Base-by-base conservation (phyloP, 371 early-diverging fungal species). In the Saksenaea oblongispora region DNA sequence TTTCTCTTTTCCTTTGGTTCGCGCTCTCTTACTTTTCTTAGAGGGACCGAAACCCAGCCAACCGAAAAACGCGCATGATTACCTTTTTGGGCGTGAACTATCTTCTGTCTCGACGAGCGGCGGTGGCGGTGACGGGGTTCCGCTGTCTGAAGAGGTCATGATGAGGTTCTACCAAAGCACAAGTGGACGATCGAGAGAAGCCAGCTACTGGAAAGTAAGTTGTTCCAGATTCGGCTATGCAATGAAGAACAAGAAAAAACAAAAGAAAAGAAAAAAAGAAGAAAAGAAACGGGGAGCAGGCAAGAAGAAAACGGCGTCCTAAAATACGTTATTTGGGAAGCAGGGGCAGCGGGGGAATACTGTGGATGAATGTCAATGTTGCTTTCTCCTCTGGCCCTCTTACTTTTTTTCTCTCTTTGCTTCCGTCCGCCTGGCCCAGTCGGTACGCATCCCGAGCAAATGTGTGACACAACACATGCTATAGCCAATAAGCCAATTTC, bases 401-500 rank as follows among this genome's bases (percentile, higher is more conserved):
- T 39, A 18, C 10, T 47, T 22, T 22, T 47, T 22, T 47, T 22
- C 22, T 47, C 22, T 47, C 8, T 22, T 47, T 31, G 31, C 31
- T 31, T 31, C 31, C 31, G 31, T 31, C 22, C 22, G 10, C 11
- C 5, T 47, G 51, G 26, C 51, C 51, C 51, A 47, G 51, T 47
- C 51, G 51, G 51, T 47, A 47, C 51, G 51, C 51, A 47, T 47
- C 51, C 51, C 51, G 51, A 47, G 51, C 51, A 47, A 17, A n/a
- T 47, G 51, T 47, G 51, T 47, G 22, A 47, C 51, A 47, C 51
- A 47, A 47, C 51, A 47, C 51, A 47, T 47, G 51, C 51, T 22
- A 47, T 47, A 22, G 51, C 51, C 27, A 47, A 22, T 22, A 22
- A 22, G 10, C 51, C 17, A 17, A 47, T 47, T 47, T 10, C 24